phyloP scores from a whole-genome alignment of 352 stramenopile species.

The Globisporangium sylvaticum region DNA sequence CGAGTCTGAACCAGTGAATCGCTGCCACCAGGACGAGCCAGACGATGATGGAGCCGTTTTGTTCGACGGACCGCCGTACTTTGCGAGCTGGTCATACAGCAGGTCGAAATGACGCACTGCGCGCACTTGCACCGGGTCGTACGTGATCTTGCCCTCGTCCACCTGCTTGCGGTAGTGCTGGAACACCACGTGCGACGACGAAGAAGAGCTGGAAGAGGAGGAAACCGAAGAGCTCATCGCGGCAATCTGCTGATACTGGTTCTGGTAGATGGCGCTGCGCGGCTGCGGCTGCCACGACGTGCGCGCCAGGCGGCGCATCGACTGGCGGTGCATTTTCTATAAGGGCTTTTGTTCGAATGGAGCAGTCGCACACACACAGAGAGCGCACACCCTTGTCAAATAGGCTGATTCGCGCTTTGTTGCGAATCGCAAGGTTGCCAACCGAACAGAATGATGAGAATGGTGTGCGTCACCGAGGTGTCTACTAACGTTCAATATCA shows the following conservation, averaged over 20 bases:
- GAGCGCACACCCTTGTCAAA: neutral
- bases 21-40: slow-evolving; percentile 53
- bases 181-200: slow-evolving; percentile 10
- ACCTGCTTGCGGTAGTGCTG: slow-evolving; percentile 52
- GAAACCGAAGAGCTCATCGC: neutral
- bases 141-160: slow-evolving; percentile 53
- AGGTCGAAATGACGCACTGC: slow-evolving; percentile 61
- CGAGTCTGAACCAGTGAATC: slow-evolving; percentile 29
- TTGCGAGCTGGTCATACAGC: slow-evolving; percentile 49
- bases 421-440: neutral
- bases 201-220: neutral
- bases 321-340: slow-evolving; percentile 9
- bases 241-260: slow-evolving; percentile 7
- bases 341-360: no score
- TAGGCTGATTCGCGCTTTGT: no score
- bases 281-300: slow-evolving; percentile 2
- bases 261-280: neutral
- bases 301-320: slow-evolving; percentile 7
- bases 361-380: no score
- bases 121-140: slow-evolving; percentile 64
- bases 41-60: neutral
- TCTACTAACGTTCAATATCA: neutral
- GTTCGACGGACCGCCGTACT: slow-evolving; percentile 42
- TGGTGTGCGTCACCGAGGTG: neutral
- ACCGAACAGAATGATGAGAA: neutral